Evolutionary conservation across 192 early-diverging fungal species (phyloP).

Genomic region (Rhizophagus prolifer): DNA sequence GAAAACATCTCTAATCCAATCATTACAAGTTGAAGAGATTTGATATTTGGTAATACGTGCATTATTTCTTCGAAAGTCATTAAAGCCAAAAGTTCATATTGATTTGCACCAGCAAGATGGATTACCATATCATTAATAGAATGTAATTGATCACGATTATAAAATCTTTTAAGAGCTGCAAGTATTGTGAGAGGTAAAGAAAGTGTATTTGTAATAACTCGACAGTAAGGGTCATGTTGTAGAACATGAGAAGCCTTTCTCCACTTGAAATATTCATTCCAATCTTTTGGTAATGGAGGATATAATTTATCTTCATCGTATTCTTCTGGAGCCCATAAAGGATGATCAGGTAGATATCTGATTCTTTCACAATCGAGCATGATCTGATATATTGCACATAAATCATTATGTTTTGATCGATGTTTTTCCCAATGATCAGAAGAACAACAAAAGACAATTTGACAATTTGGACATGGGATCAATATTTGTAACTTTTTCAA

Average conservation of each 20-base stretch:
- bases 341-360: not conserved
- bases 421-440: conserved; percentile 23
- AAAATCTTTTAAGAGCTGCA: conserved; percentile 19
- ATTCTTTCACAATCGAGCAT: conserved; percentile 27
- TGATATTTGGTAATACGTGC: conserved; percentile 22
- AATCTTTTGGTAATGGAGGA: conserved; percentile 27
- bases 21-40: conserved; percentile 1
- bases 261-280: conserved; percentile 26
- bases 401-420: conserved; percentile 6
- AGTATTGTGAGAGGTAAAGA: conserved; percentile 23
- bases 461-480: conserved; percentile 15
- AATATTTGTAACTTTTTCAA: not conserved
- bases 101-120: conserved; percentile 13
- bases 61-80: conserved; percentile 28
- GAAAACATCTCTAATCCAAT: conserved; percentile 19
- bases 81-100: conserved; percentile 19
- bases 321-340: conserved; percentile 26
- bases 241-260: conserved; percentile 1
- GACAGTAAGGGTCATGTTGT: not conserved
- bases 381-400: conserved; percentile 18
- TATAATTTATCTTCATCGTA: conserved; percentile 14
- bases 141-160: conserved; percentile 1
- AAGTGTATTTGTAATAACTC: conserved; percentile 16
- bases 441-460: conserved; percentile 22
- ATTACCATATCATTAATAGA: conserved; percentile 22